Conservation (phyloP, 345 rosid species). For the Eutrema yunnanense region DNA sequence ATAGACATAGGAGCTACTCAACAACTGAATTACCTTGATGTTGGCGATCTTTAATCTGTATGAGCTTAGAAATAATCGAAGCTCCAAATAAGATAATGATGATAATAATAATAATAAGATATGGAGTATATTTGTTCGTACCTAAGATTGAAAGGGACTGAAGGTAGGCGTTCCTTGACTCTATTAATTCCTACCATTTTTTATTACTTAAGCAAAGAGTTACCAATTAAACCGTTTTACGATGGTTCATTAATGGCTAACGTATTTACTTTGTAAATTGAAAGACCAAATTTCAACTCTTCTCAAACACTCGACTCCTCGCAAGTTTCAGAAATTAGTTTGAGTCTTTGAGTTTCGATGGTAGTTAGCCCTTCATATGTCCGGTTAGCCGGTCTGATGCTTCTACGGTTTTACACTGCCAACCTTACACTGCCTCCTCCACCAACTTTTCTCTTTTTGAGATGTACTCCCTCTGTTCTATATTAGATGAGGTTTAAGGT, state of each 20-base stretch:
- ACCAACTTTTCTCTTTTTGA: no score
- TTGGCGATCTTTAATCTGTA: neutral
- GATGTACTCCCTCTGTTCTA: no score
- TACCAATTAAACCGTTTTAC: neutral
- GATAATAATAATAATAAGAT: neutral
- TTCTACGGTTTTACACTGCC: no score
- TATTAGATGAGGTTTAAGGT: no score
- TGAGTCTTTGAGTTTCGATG: no score
- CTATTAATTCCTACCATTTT: neutral
- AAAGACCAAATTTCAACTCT: neutral
- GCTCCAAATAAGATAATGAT: neutral
- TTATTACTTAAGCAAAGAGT: neutral
- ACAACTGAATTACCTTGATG: neutral
- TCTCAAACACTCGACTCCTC: neutral
- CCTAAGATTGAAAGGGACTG: neutral
- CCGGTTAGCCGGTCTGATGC: no score
- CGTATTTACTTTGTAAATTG: neutral
- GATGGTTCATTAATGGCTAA: neutral
- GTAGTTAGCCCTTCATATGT: no score
- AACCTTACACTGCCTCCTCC: no score
- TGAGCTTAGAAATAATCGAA: neutral
- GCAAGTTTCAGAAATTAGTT: neutral
- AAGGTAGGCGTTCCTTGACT: neutral
- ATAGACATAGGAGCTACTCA: neutral
- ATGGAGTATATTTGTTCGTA: neutral